Evolutionary conservation across 169 alveolate species (phyloP).

Genomic region (Theileria equi): DNA sequence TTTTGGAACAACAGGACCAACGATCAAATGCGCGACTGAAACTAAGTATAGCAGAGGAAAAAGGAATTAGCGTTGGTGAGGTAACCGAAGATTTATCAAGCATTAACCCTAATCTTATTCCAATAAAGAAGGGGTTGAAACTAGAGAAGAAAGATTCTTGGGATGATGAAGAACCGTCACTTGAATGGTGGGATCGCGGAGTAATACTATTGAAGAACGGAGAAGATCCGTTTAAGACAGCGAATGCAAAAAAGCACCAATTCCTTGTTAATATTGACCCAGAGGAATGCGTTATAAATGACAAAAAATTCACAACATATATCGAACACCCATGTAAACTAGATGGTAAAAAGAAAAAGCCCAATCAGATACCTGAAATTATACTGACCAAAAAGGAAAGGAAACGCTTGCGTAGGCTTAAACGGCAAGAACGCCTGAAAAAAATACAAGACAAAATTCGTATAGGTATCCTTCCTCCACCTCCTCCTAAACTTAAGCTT

Average conservation of each 20-base stretch:
- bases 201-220: conserved; percentile 50
- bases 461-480: conserved; percentile 87
- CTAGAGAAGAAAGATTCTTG: conserved; percentile 59
- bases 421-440: conserved; percentile 80
- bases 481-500: conserved; percentile 85
- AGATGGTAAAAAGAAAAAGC: conserved; percentile 65
- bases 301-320: conserved; percentile 69
- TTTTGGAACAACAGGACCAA: conserved; percentile 52
- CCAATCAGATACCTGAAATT: conserved; percentile 62
- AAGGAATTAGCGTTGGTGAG: conserved; percentile 16
- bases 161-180: conserved; percentile 66
- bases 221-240: conserved; percentile 58
- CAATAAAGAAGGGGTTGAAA: conserved; percentile 29
- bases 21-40: conserved; percentile 31
- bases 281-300: conserved; percentile 42
- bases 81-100: conserved; percentile 39
- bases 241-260: conserved; percentile 54
- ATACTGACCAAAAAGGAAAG: conserved; percentile 76
- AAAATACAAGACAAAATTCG: conserved; percentile 85
- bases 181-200: conserved; percentile 68
- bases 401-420: conserved; percentile 79
- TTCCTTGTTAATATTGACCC: conserved; percentile 33
- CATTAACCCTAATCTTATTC: conserved; percentile 67
- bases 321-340: conserved; percentile 85
- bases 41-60: conserved; percentile 16